Evolutionary conservation across 192 early-diverging fungal species (phyloP), one percentile per base, ranked within the genome.

Genomic region (Dissophora ornata): DNA sequence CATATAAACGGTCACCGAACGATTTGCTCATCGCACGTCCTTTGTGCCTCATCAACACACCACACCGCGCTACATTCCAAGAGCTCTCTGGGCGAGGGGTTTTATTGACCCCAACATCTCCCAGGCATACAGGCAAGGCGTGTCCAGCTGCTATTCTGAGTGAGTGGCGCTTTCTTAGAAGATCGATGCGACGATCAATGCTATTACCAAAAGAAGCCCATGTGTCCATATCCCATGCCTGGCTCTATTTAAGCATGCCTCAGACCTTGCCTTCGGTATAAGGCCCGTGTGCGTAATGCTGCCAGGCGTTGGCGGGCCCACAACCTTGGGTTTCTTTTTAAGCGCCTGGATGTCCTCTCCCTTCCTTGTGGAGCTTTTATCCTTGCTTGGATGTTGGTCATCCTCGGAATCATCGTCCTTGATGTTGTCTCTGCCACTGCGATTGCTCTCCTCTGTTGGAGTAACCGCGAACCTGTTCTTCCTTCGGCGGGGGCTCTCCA

Each of bases 251-350:
- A 1, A 13, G 0, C 1, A 21, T 25, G 52, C 52, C 32, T 36
- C 52, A 10, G 54, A 57, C 4, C 48, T 26, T 15, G 45, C 46
- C 13, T 69, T 69, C 0, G 67, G 67, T 16, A 69, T 69, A 15
- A 69, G 47, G 1, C 67, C 67, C 28, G 19, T 26, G 48, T 49
- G 67, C 21, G 22, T 46, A 18, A 44, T n/a, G 21, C 13, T 33
- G 13, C 40, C 13, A 8, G 67, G 67, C 16, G 21, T 19, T 9
- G 67, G 49, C 18, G 28, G 1, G 7, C 38, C 34, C 13, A 44
- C 29, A 4, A 25, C 6, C 12, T 42, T 58, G 4, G 56, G 56
- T n/a, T 36, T 18, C n/a, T 40, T 49, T n/a, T 45, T 45, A 1
- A 64, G 50, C 30, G 26, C 40, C 52, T 66, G 52, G 49, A 52